Conservation (phyloP, 345 rosid genomes). For the Syzygium oleosum region DNA sequence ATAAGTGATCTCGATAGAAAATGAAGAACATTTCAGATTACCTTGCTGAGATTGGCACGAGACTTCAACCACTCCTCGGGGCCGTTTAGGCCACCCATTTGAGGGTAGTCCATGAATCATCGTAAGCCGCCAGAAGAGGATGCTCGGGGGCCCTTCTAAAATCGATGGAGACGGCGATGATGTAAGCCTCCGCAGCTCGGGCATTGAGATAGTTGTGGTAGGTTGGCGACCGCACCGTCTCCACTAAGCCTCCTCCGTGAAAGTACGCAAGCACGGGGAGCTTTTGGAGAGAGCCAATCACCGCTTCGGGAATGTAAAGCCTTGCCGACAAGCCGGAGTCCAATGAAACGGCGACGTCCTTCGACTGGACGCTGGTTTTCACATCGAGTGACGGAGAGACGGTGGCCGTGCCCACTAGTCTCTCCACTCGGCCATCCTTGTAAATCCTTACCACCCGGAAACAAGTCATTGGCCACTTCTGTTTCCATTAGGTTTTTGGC, state of each 20-base stretch:
- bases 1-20: no score
- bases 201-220: constrained; percentile 11
- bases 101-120: constrained; percentile 35
- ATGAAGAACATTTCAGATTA: constrained; percentile 17
- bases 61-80: no score
- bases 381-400: not conserved
- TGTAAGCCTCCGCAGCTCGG: constrained; percentile 11
- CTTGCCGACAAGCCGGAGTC: constrained; percentile 10
- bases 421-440: constrained; percentile 23
- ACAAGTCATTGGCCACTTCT: constrained; percentile 8
- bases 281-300: constrained; percentile 4
- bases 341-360: constrained; percentile 10
- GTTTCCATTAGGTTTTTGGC: not conserved
- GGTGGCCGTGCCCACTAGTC: constrained; percentile 9
- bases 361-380: not conserved
- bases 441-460: constrained; percentile 14
- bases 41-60: not conserved
- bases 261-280: constrained; percentile 27
- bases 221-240: constrained; percentile 4
- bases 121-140: constrained; percentile 18
- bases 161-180: constrained; percentile 17
- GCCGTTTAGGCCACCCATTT: constrained; percentile 20
- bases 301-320: constrained; percentile 14
- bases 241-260: constrained; percentile 32
- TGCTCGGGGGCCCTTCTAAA: constrained; percentile 31